These are phyloP conservation scores for Tetratostichococcus sp. DNA, from an alignment of 139 green algal species.

Conservation along the genomic window DNA sequence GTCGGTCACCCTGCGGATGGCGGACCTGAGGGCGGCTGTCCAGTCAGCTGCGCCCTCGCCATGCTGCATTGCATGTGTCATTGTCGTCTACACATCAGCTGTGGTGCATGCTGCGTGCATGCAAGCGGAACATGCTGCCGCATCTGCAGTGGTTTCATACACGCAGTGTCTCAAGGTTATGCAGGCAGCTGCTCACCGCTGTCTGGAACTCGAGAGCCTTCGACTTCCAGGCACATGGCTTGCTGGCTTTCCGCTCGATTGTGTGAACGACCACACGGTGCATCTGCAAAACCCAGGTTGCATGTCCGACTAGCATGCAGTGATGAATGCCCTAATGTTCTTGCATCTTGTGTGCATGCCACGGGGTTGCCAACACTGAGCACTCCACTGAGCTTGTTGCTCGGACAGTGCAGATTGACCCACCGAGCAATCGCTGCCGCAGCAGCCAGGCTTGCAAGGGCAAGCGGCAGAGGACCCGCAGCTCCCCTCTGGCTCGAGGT, in stretches of 20 bases:
- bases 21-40: conserved; percentile 25
- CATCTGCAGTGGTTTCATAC: not conserved
- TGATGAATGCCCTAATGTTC: too few species aligned
- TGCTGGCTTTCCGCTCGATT: conserved; percentile 15
- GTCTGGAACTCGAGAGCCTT: conserved; percentile 25
- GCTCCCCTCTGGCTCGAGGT: conserved; percentile 2
- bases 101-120: conserved; percentile 1
- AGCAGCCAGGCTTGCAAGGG: not conserved
- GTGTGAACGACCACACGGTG: conserved; percentile 41
- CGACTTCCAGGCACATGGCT: conserved; percentile 31
- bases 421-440: not conserved
- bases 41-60: conserved; percentile 28
- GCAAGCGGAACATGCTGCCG: not conserved
- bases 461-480: not conserved
- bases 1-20: conserved; percentile 7
- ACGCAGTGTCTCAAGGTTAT: not conserved
- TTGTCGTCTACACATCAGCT: too few species aligned
- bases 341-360: too few species aligned
- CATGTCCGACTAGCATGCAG: too few species aligned
- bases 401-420: too few species aligned
- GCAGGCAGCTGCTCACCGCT: not conserved
- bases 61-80: too few species aligned
- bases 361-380: too few species aligned
- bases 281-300: conserved; percentile 13
- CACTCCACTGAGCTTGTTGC: too few species aligned